These are phyloP conservation scores for Diospyros lotus DNA, from an alignment of 148 eudicot genomes.

Conservation along the genomic window DNA sequence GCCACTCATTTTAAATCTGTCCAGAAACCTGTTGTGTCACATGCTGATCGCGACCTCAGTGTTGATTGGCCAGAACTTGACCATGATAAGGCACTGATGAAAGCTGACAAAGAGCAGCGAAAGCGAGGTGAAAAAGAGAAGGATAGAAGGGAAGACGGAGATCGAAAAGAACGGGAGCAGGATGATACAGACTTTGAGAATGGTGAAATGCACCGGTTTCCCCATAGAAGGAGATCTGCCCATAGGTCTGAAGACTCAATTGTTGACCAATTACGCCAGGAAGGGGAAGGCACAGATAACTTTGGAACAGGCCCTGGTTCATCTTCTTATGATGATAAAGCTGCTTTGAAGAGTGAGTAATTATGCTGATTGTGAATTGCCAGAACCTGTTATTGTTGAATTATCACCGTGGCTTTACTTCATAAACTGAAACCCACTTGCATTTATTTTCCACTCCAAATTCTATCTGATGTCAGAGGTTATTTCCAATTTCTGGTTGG, in stretches of 20 bases:
- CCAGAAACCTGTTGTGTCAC: conserved; percentile 33
- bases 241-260: conserved; percentile 26
- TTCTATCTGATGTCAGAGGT: not conserved
- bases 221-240: conserved; percentile 29
- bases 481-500: conserved; percentile 3
- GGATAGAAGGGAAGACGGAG: conserved; percentile 34
- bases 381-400: not conserved
- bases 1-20: not conserved
- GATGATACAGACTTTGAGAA: conserved; percentile 38
- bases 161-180: conserved; percentile 25
- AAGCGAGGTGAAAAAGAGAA: conserved; percentile 28
- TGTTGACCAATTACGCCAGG: conserved; percentile 34
- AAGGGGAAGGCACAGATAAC: conserved; percentile 28
- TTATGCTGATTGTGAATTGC: conserved; percentile 1
- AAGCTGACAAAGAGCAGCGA: conserved; percentile 25
- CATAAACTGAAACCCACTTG: not conserved
- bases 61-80: conserved; percentile 26
- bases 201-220: conserved; percentile 18
- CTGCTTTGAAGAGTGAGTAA: conserved; percentile 19
- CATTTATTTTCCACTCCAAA: not conserved
- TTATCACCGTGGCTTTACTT: not conserved
- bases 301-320: conserved; percentile 17
- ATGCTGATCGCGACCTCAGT: conserved; percentile 26
- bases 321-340: conserved; percentile 29
- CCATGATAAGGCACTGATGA: conserved; percentile 21